Evolutionary conservation across 2,329 filamentous ascomycete species (phyloP).

Genomic region (Cytospora mali): DNA sequence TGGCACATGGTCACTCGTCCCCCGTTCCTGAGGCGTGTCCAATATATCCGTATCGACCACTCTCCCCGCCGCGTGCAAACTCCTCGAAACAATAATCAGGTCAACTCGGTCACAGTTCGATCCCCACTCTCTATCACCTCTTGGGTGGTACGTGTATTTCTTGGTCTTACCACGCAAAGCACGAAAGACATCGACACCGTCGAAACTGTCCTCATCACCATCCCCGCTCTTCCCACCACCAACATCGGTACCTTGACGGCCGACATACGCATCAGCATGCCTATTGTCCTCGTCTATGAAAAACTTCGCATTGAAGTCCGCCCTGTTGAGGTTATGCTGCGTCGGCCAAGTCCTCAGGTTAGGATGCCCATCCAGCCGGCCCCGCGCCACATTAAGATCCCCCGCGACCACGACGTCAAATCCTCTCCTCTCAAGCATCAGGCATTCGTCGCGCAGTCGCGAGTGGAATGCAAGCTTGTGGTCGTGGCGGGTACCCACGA

Average conservation of each 20-base stretch:
- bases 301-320: conserved; percentile 53
- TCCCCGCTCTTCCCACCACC: conserved; percentile 15
- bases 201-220: conserved; percentile 36
- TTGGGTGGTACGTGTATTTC: conserved; percentile 54
- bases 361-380: conserved; percentile 43
- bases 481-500: conserved; percentile 51
- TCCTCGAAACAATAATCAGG: conserved; percentile 48
- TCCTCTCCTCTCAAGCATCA: conserved; percentile 43
- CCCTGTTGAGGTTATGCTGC: conserved; percentile 53
- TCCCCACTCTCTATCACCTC: conserved; percentile 45
- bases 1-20: conserved; percentile 57
- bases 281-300: conserved; percentile 37
- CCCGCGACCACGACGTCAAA: conserved; percentile 51
- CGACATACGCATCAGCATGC: conserved; percentile 26
- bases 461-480: conserved; percentile 52
- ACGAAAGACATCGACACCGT: conserved; percentile 51
- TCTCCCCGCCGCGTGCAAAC: conserved; percentile 34
- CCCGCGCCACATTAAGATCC: conserved; percentile 54
- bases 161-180: conserved; percentile 43
- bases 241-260: neutral
- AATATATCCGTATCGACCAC: conserved; percentile 37
- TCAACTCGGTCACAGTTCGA: conserved; percentile 57
- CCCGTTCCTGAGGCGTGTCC: conserved; percentile 47
- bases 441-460: conserved; percentile 47
- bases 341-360: conserved; percentile 46